Percentiles rank a stretch among this genome's conserved stretches.
Conservation (phyloP, 306 rosid species). For the Cicer chorassanicum region DNA sequence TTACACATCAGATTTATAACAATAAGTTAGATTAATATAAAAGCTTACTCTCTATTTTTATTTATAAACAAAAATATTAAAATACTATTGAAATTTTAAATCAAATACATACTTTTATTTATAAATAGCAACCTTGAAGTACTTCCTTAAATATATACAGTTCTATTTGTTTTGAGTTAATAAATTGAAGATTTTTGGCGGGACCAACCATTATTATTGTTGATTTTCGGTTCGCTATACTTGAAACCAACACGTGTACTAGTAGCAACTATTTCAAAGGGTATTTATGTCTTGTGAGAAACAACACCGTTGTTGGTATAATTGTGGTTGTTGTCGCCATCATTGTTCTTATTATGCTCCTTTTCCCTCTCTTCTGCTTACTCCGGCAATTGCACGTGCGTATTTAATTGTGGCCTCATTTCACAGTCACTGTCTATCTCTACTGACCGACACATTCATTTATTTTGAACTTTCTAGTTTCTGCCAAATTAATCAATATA, state of each 20-base stretch:
- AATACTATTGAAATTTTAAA: too few relatives aligned
- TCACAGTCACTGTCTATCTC: slow-evolving; percentile 55
- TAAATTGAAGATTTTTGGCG: slow-evolving; percentile 37
- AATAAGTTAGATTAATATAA: too few relatives aligned
- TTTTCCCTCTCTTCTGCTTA: slow-evolving; percentile 38
- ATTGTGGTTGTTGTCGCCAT: slow-evolving; percentile 49
- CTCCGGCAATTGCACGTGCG: slow-evolving; percentile 67
- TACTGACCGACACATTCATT: slow-evolving; percentile 52
- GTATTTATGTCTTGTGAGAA: slow-evolving; percentile 42
- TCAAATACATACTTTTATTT: too few relatives aligned
- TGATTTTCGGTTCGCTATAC: slow-evolving; percentile 40
- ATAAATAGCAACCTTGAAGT: too few relatives aligned
- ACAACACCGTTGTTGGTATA: slow-evolving; percentile 41
- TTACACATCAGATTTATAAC: too few relatives aligned
- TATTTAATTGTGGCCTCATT: slow-evolving; percentile 65
- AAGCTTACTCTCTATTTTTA: too few relatives aligned
- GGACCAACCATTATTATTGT: slow-evolving; percentile 40
- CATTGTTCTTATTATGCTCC: slow-evolving; percentile 45
- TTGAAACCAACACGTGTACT: slow-evolving; percentile 28
- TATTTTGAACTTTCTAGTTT: slow-evolving; percentile 41
- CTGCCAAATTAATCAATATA: slow-evolving; percentile 23
- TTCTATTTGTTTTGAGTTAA: background rate
- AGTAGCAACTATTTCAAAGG: slow-evolving; percentile 35
- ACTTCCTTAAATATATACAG: too few relatives aligned
- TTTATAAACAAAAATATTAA: too few relatives aligned